Evolutionary conservation across 2,329 filamentous ascomycete genomes (phyloP).

Genomic region (Botrytis squamosa): DNA sequence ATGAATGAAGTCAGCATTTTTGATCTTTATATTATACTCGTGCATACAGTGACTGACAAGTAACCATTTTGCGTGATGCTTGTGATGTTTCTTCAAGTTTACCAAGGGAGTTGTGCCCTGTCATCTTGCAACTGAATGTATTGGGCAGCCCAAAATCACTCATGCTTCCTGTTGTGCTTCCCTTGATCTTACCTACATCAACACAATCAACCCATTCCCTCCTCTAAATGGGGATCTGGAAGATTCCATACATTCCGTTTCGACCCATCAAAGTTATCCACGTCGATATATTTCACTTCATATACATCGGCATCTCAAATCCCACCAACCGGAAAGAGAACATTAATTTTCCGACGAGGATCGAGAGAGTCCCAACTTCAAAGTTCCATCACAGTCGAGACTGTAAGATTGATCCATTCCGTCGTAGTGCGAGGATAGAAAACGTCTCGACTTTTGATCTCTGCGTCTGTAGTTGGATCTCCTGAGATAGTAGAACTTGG

Average conservation of each 20-base stretch:
- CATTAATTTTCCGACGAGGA: neutral
- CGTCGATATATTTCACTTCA: neutral
- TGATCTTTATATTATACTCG: neutral
- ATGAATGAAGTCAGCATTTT: neutral
- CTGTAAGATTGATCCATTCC: neutral
- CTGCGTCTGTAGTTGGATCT: neutral
- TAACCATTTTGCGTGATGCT: neutral
- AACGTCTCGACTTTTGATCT: neutral
- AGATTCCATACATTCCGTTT: neutral
- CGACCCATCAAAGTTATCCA: neutral
- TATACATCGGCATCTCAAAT: neutral
- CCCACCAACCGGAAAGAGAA: neutral
- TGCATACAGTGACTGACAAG: neutral
- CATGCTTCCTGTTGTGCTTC: neutral
- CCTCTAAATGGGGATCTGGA: accelerated
- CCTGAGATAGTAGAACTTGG: neutral
- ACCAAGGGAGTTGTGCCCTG: neutral
- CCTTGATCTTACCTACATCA: neutral
- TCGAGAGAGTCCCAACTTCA: neutral
- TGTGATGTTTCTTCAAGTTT: neutral
- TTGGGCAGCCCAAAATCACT: neutral
- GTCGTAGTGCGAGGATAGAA: neutral
- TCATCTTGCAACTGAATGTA: neutral
- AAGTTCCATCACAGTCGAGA: neutral
- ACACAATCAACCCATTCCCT: neutral